Conservation (phyloP, 352 stramenopile genomes). For the Pelagophyceae sp. region DNA sequence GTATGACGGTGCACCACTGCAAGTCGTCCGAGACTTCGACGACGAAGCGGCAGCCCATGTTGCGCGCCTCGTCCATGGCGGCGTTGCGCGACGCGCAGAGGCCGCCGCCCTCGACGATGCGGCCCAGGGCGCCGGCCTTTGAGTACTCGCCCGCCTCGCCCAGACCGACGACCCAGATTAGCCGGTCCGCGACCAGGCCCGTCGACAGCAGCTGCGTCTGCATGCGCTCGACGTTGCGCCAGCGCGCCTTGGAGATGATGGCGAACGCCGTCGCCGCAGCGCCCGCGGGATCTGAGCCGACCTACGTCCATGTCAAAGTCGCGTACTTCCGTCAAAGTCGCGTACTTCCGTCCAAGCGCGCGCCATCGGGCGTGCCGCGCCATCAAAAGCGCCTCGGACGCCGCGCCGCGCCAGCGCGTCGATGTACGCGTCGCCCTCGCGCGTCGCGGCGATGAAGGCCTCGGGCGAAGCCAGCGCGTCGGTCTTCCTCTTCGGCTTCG, state of each 20-base stretch:
- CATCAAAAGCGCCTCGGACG: no score
- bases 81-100: not conserved
- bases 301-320: no score
- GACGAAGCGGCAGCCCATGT: not conserved
- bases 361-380: no score
- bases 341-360: no score
- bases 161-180: not conserved
- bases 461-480: no score
- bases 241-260: not conserved
- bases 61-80: not conserved
- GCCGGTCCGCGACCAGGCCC: not conserved
- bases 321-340: no score
- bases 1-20: not conserved
- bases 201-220: not conserved
- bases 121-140: not conserved
- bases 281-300: no score
- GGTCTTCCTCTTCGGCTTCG: not conserved
- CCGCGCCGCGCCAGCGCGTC: no score
- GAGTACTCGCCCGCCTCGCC: not conserved
- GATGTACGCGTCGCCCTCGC: no score
- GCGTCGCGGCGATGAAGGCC: no score
- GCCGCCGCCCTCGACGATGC: slow-evolving; percentile 10
- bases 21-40: not conserved
- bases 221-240: not conserved
- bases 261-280: no score